Evolutionary conservation across 768 basidiomycete species (phyloP).

Genomic region (Neoboletus magnificus): DNA sequence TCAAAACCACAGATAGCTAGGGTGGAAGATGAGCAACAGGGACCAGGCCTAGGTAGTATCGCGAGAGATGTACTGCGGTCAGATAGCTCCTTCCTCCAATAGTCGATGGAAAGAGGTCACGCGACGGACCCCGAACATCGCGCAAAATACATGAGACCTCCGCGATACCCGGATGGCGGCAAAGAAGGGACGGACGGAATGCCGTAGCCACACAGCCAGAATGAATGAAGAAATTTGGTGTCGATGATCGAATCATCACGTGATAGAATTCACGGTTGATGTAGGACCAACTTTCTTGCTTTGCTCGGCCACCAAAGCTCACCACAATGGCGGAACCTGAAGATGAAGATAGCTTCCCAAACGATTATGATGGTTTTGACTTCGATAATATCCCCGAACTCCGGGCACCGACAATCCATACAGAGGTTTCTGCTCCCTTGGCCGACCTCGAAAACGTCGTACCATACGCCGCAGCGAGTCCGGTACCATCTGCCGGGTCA

Average conservation of each 20-base stretch:
- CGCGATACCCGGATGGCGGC: too few relatives aligned
- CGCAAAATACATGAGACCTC: too few relatives aligned
- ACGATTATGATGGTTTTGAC: slow-evolving; percentile 50
- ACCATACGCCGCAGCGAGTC: slow-evolving; percentile 9
- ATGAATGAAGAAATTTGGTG: too few relatives aligned
- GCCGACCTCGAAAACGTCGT: background rate
- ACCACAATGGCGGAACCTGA: slow-evolving; percentile 24
- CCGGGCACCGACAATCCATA: slow-evolving; percentile 9
- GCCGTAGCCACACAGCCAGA: too few relatives aligned
- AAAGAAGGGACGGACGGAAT: too few relatives aligned
- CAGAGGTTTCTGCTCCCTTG: background rate
- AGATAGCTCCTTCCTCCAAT: too few relatives aligned
- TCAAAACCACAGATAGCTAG: too few relatives aligned
- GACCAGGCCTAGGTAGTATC: too few relatives aligned
- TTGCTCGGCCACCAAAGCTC: background rate
- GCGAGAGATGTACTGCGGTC: too few relatives aligned
- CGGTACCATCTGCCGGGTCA: slow-evolving; percentile 5
- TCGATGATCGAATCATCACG: background rate
- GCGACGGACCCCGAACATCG: too few relatives aligned
- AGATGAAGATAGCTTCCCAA: slow-evolving; percentile 52
- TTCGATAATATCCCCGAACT: slow-evolving; percentile 40
- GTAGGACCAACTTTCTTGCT: background rate
- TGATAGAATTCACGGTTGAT: background rate
- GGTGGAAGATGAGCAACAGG: too few relatives aligned
- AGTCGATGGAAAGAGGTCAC: too few relatives aligned